Base-by-base conservation (phyloP, 1,284 basidiomycete genomes). In the Afroboletus lepidellus region DNA sequence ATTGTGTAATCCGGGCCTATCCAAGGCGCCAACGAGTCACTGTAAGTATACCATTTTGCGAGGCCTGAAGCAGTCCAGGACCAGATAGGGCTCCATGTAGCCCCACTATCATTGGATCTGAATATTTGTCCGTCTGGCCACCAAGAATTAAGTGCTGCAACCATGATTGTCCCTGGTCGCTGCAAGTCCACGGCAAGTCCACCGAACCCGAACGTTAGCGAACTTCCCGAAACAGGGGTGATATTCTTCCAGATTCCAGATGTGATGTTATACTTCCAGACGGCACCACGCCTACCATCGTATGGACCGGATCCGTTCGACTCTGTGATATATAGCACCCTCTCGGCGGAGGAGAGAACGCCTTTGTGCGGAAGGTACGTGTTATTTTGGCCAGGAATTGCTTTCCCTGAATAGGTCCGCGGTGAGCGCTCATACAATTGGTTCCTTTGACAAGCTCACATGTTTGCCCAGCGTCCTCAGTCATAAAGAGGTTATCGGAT, bases 331-430 rank as follows among this genome's bases (percentile, higher is more conserved):
- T 85, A 87, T 2, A 87, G 69, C 1, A 74, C 69, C 47, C 78
- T 76, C 55, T 85, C 82, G 2, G 73, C 60, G 2, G 79, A 77
- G 3, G 83, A 83, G 18, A 85, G 63, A 13, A 84, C 79, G 60
- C 83, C 83, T 60, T 84, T 84, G 66, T 87, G 84, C 3, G 83
- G 80, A 21, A 87, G 66, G 62, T 73, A 84, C 0, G 74, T 77
- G 12, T 72, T 81, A 56, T 81, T 79, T 53, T 83, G 81, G 2
- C 83, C 82, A 15, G 78, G 60, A 48, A 85, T 70, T 29, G 81
- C 78, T 44, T 69, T 64, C 83, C 83, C 83, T 84, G 51, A 9
- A 16, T 25, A 4, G 13, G 33, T 44, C 8, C 15, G 18, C 7
- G 9, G 27, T 48, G 7, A 51, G 43, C 9, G 49, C 24, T 8